Percentiles rank a stretch among this genome's conserved stretches.
phyloP scores from a whole-genome alignment of 2,329 filamentous ascomycete genomes.

The Stagonosporopsis vannaccii region DNA sequence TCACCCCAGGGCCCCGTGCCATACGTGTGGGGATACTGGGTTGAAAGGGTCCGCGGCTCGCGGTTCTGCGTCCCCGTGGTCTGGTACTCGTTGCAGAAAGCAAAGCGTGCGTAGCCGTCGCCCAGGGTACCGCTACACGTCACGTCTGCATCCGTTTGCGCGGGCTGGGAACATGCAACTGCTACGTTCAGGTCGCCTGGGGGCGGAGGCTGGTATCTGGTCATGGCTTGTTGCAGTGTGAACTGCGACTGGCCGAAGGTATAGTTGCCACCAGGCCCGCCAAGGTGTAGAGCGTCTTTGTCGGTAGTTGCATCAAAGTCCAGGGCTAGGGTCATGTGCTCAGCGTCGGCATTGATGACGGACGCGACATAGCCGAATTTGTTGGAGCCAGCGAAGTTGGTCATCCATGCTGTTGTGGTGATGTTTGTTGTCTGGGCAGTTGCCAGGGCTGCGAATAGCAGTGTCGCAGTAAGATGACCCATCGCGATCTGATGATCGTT shows the following conservation, averaged over 20 bases:
- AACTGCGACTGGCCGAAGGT: conserved; percentile 7
- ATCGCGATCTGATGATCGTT: background rate
- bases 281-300: background rate
- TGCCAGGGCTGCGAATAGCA: conserved; percentile 8
- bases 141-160: background rate
- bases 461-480: background rate
- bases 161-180: conserved; percentile 4
- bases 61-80: background rate
- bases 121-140: background rate
- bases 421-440: conserved; percentile 6
- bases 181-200: background rate
- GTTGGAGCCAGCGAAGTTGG: conserved; percentile 3
- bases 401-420: conserved; percentile 14
- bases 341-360: conserved; percentile 10
- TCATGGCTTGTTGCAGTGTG: background rate
- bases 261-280: background rate
- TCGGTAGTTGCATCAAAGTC: conserved; percentile 3
- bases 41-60: background rate
- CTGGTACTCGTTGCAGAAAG: conserved; percentile 1
- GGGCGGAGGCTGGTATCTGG: background rate
- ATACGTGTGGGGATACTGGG: conserved; percentile 4
- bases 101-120: conserved; percentile 3
- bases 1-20: conserved; percentile 14
- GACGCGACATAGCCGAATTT: conserved; percentile 15
- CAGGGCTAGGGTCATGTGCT: conserved; percentile 9